Conservation (phyloP, 345 rosid species). For the Camelina laxa region DNA sequence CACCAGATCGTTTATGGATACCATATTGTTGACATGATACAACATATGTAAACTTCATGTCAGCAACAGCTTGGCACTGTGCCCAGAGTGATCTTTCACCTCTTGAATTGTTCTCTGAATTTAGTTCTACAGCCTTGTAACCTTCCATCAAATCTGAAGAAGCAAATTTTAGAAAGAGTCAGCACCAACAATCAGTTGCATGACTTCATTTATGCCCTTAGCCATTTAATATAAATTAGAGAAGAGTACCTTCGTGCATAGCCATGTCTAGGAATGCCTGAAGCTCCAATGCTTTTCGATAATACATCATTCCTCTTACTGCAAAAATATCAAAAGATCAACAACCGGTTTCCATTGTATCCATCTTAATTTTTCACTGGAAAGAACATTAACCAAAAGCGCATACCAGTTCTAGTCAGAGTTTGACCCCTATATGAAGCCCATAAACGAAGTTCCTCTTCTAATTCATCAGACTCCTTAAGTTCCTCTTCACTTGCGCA, state of each 20-base stretch:
- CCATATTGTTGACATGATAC: slow-evolving; percentile 99
- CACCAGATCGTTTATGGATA: slow-evolving; percentile 84
- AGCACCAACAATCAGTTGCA: slow-evolving; percentile 30
- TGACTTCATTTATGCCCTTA: neutral
- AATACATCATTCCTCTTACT: slow-evolving; percentile 99
- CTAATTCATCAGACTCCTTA: slow-evolving; percentile 59
- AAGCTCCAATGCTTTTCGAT: slow-evolving; percentile 95
- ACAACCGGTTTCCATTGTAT: slow-evolving; percentile 7
- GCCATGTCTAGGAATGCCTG: slow-evolving; percentile 99
- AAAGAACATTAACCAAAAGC: slow-evolving; percentile 21
- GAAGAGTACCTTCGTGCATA: slow-evolving; percentile 76
- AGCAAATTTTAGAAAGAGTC: slow-evolving; percentile 34
- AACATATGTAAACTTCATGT: slow-evolving; percentile 94
- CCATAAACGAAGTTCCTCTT: slow-evolving; percentile 89
- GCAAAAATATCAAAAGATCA: slow-evolving; percentile 33
- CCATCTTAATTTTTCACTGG: slow-evolving; percentile 24
- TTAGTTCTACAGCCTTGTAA: slow-evolving; percentile 85
- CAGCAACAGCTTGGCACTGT: slow-evolving; percentile 97
- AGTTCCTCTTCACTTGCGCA: slow-evolving; percentile 71
- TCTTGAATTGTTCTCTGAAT: slow-evolving; percentile 66
- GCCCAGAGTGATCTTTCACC: slow-evolving; percentile 84
- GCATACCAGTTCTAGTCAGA: slow-evolving; percentile 92
- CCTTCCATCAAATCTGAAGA: slow-evolving; percentile 93
- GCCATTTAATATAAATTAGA: neutral
- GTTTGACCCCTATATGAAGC: slow-evolving; percentile 99